phyloP scores from a whole-genome alignment of 108 stramenopile genomes.

The Asterionellopsis glacialis region DNA sequence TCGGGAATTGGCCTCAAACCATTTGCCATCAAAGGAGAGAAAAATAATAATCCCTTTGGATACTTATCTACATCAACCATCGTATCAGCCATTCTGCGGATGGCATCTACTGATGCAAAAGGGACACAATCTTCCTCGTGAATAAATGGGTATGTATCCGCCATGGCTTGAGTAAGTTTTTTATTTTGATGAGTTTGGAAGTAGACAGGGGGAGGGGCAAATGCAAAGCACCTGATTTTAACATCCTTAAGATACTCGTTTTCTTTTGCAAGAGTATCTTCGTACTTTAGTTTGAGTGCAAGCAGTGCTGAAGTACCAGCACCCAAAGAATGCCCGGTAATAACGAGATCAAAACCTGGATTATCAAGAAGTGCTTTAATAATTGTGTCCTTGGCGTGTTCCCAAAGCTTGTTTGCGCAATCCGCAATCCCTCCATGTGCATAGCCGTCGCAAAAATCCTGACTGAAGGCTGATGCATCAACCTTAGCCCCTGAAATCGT shows the following conservation, averaged over 20 bases:
- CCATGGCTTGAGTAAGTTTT: slow-evolving; percentile 1
- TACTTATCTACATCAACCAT: too few relatives aligned
- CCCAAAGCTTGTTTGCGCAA: too few relatives aligned
- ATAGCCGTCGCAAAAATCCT: background rate
- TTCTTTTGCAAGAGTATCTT: background rate
- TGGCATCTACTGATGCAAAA: background rate
- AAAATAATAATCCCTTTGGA: too few relatives aligned
- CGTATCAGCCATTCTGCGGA: too few relatives aligned
- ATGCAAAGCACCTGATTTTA: slow-evolving; percentile 8
- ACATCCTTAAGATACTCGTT: too few relatives aligned
- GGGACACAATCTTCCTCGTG: slow-evolving; percentile 12
- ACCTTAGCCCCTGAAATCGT: background rate
- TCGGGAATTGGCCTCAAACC: too few relatives aligned
- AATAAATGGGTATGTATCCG: background rate
- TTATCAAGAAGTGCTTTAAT: too few relatives aligned
- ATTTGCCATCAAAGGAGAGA: too few relatives aligned
- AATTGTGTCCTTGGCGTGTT: too few relatives aligned
- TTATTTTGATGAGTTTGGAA: background rate
- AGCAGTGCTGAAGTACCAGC: slow-evolving; percentile 5
- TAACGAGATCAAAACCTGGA: background rate
- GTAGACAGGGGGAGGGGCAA: slow-evolving; percentile 9
- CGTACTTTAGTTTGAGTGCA: slow-evolving; percentile 1
- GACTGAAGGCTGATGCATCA: slow-evolving; percentile 1
- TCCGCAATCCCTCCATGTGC: too few relatives aligned
- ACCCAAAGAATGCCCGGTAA: slow-evolving; percentile 10